Base-by-base conservation (phyloP, 2,329 filamentous ascomycete species). In the Fusarium brachygibbosum region DNA sequence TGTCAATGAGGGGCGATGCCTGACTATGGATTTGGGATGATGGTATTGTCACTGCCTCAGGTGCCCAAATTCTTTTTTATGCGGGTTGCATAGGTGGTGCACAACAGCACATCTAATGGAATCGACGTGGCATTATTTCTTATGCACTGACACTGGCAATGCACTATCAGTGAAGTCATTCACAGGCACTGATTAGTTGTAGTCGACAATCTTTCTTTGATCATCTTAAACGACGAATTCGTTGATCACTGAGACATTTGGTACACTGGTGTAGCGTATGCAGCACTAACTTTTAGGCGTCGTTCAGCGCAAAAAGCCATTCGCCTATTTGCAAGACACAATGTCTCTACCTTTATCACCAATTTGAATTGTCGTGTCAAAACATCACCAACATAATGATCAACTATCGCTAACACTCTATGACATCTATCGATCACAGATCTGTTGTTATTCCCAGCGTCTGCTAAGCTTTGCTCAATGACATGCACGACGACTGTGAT, bases 401-500 rank as follows among this genome's bases (percentile, higher is more conserved):
- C 23, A 25, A 25, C 23, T 25, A 25, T 25, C 23, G 23, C 23
- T 25, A 6, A 25, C 6, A 25, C 5, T 25, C 4, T 6, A 25
- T 25, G 6, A 25, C 23, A 19, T 19, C 5, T 6, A 5, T 19
- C 19, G 9, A 19, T n/a, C 19, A 3, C n/a, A 37, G 34, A 37
- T 37, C 17, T 37, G 17, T n/a, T 16, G 0, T 5, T 35, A 0
- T n/a, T 35, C 34, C n/a, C 6, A 28, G 28, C 28, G 28, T 28
- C 28, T 28, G 28, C 28, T 28, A 25, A 25, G 23, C 23, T 25
- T n/a, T 21, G 21, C 31, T 38, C 48, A 51, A 51, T 51, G 48
- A 51, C 48, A 51, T 51, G 34, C 48, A 51, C 32, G 5, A 2
- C 23, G n/a, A 31, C 23, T 55, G 23, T 48, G 52, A 55, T 55